phyloP scores from a whole-genome alignment of 176 grass and related monocot species.

The barley (Hordeum vulgare) region DNA sequence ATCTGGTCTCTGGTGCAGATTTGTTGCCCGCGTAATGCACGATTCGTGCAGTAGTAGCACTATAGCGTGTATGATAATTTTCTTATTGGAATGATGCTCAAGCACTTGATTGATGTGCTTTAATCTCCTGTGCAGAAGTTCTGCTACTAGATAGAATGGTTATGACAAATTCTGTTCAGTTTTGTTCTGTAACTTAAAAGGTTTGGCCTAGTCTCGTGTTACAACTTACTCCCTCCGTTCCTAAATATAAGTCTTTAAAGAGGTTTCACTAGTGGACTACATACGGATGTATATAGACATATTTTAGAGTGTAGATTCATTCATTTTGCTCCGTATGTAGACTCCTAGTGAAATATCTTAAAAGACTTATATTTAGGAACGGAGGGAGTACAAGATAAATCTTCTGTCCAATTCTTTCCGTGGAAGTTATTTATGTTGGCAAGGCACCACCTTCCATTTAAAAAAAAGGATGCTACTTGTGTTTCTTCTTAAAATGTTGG shows the following conservation, averaged over 20 bases:
- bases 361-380: no score
- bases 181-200: background rate
- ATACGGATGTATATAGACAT: no score
- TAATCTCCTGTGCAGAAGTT: background rate
- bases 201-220: background rate
- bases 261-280: no score
- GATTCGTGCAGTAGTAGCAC: background rate
- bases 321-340: no score
- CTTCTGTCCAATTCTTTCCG: background rate
- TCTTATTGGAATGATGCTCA: background rate
- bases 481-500: background rate
- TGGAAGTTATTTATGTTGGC: background rate
- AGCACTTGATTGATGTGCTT: background rate
- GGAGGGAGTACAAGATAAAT: no score
- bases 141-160: background rate
- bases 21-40: background rate
- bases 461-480: no score
- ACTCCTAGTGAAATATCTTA: no score
- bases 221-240: no score
- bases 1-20: background rate
- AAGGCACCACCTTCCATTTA: background rate
- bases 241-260: no score
- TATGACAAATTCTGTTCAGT: background rate
- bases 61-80: background rate
- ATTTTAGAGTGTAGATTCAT: no score